Evolutionary conservation across 179 eudicot species (phyloP).

Genomic region (Nepenthes alata): DNA sequence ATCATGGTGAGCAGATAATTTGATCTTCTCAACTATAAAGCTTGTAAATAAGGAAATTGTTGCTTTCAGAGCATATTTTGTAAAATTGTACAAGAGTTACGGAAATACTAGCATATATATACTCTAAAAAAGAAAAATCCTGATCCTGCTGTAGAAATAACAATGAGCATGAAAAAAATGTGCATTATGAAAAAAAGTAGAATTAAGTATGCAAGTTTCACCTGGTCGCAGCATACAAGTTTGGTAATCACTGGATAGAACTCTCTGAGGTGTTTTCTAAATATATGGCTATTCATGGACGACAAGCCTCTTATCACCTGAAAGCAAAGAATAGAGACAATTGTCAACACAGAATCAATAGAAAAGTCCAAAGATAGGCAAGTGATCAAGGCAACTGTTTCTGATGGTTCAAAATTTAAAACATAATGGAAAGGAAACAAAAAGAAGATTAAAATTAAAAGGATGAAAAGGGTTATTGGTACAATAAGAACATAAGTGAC

Average conservation of each 20-base stretch:
- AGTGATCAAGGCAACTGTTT: background rate
- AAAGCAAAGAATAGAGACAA: slow-evolving; percentile 9
- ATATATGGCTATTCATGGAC: slow-evolving; percentile 62
- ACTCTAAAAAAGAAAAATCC: background rate
- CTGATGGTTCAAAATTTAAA: background rate
- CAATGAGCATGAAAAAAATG: background rate
- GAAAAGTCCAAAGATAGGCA: background rate
- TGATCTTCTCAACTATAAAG: too few relatives aligned
- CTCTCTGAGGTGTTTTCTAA: slow-evolving; percentile 68
- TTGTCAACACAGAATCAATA: background rate
- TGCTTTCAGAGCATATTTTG: background rate
- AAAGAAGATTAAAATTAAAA: too few relatives aligned
- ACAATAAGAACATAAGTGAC: too few relatives aligned
- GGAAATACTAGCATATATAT: background rate
- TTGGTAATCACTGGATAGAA: slow-evolving; percentile 91
- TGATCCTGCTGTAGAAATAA: slow-evolving; percentile 3
- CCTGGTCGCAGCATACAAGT: slow-evolving; percentile 98
- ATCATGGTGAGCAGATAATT: too few relatives aligned
- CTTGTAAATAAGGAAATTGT: background rate
- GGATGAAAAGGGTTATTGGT: background rate
- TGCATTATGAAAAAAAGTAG: background rate
- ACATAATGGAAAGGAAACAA: too few relatives aligned
- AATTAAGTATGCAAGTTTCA: slow-evolving; percentile 16
- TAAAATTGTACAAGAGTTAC: background rate
- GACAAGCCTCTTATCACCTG: slow-evolving; percentile 93